Conservation (phyloP, 176 grass and related monocot species). For the Oryza meyeriana region DNA sequence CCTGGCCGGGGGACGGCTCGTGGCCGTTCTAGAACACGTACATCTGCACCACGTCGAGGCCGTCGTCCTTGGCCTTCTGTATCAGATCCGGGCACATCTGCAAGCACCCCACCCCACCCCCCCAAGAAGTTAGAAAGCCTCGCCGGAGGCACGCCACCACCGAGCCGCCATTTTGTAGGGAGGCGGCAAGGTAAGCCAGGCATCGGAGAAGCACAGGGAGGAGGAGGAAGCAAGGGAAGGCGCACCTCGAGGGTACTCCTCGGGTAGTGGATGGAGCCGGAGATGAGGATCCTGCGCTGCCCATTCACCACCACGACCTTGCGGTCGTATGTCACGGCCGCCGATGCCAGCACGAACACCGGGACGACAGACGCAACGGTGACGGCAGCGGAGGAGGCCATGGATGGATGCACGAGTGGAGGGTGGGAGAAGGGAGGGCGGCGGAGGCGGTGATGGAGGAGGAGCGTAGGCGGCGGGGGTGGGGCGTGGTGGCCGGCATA, state of each 20-base stretch:
- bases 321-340: conserved; percentile 75
- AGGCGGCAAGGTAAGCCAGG: not conserved
- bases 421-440: conserved; percentile 15
- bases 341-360: conserved; percentile 30
- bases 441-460: no score
- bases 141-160: not conserved
- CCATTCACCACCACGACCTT: conserved; percentile 86
- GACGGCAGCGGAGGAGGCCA: conserved; percentile 23
- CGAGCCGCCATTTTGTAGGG: conserved; percentile 31
- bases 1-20: conserved; percentile 85
- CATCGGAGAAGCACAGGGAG: not conserved
- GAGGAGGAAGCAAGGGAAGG: not conserved
- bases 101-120: no score
- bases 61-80: conserved; percentile 94
- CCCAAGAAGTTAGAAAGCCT: conserved; percentile 1
- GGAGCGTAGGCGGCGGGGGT: no score
- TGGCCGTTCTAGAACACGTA: conserved; percentile 99
- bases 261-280: conserved; percentile 99
- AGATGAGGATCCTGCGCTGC: conserved; percentile 88
- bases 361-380: not conserved
- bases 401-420: not conserved
- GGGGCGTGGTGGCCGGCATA: no score
- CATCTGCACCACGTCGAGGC: conserved; percentile 96
- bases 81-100: conserved; percentile 99
- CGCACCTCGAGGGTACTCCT: conserved; percentile 83